Percentiles rank a stretch among this genome's conserved stretches.
Evolutionary conservation across 345 rosid genomes (phyloP).

Genomic region (Eucalyptus decipiens): DNA sequence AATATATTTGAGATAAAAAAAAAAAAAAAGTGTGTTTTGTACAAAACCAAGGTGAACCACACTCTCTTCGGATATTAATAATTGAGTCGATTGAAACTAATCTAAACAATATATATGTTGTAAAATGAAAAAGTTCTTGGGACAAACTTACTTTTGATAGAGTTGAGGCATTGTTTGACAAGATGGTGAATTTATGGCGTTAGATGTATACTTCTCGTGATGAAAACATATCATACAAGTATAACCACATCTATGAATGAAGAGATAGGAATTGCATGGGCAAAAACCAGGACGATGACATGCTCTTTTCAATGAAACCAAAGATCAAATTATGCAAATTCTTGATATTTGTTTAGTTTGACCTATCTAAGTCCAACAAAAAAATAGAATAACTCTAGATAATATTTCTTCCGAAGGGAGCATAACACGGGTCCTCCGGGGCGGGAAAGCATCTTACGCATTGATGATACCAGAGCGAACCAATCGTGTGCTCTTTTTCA

Average conservation of each 20-base stretch:
- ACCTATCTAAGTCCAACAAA: neutral
- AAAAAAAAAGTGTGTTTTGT: neutral
- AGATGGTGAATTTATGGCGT: accelerated
- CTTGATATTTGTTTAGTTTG: neutral
- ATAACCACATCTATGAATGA: too few species aligned
- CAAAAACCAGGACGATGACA: too few species aligned
- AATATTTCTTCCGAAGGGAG: neutral
- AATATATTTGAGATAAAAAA: neutral
- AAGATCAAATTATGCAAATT: neutral
- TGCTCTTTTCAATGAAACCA: too few species aligned
- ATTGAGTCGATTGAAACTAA: neutral
- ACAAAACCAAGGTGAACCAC: neutral
- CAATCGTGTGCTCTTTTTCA: neutral
- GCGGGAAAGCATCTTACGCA: neutral
- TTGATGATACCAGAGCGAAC: neutral
- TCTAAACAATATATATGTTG: neutral
- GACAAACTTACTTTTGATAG: neutral
- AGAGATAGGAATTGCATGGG: too few species aligned
- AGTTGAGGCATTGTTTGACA: neutral
- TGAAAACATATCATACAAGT: neutral
- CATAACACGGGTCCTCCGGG: neutral
- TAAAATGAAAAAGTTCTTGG: too few species aligned
- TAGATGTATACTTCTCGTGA: neutral
- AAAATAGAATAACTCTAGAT: neutral
- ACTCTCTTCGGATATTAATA: neutral